A percentile compares a stretch with the other conserved stretches of the same genome.
Evolutionary conservation across 352 stramenopile genomes (phyloP).

Genomic region (Phytophthora ramorum): DNA sequence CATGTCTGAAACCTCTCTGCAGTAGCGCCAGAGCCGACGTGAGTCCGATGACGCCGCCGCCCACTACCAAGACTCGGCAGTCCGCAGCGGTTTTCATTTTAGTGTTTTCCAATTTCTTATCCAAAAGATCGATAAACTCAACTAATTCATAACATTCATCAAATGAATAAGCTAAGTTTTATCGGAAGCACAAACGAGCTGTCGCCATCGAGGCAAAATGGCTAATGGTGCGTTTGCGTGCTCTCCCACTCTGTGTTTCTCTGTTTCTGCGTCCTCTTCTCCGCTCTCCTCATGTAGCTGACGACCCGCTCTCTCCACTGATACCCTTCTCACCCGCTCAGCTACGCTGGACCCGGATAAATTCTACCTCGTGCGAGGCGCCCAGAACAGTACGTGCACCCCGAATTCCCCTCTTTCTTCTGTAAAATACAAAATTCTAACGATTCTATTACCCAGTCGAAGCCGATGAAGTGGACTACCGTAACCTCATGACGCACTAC

Average conservation of each 20-base stretch:
- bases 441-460: constrained; percentile 46
- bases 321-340: constrained; percentile 8
- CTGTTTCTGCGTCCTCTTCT: neutral
- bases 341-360: constrained; percentile 45
- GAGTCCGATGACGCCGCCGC: constrained; percentile 73
- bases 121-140: neutral
- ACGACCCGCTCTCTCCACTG: constrained; percentile 7
- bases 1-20: constrained; percentile 49
- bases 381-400: constrained; percentile 57
- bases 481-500: constrained; percentile 70
- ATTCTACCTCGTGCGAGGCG: constrained; percentile 68
- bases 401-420: neutral
- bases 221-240: constrained; percentile 21
- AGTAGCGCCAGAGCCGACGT: constrained; percentile 72
- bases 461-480: constrained; percentile 63
- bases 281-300: neutral
- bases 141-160: too few species aligned
- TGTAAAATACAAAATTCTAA: constrained; percentile 6
- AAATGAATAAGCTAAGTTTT: neutral
- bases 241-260: constrained; percentile 6
- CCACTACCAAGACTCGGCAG: constrained; percentile 59
- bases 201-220: constrained; percentile 11
- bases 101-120: too few species aligned
- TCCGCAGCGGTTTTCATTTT: constrained; percentile 9
- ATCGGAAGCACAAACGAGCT: neutral